phyloP scores from a whole-genome alignment of 371 early-diverging fungal genomes.

The Smittium culicis region DNA sequence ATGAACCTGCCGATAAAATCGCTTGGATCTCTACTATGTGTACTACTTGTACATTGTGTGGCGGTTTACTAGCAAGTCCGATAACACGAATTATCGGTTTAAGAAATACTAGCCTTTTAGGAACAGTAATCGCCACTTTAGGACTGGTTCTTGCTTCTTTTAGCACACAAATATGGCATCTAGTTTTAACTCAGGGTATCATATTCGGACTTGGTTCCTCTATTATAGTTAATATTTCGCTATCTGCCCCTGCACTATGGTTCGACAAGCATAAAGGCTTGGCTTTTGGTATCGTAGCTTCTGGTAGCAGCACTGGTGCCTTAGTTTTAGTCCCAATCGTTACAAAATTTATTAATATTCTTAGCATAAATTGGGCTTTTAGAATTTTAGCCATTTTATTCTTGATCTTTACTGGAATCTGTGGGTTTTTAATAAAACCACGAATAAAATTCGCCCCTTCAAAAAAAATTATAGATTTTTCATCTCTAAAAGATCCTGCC shows the following conservation, averaged over 20 bases:
- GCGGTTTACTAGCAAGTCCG: neutral
- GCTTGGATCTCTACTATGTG: slow-evolving; percentile 3
- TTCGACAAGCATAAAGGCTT: slow-evolving; percentile 40
- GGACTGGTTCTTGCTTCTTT: slow-evolving; percentile 49
- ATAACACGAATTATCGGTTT: slow-evolving; percentile 11
- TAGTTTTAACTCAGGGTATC: slow-evolving; percentile 52
- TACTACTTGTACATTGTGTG: neutral
- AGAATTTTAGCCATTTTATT: neutral
- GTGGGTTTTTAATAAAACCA: slow-evolving; percentile 33
- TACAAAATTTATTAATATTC: neutral
- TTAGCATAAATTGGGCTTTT: slow-evolving; percentile 1
- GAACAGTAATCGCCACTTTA: slow-evolving; percentile 32
- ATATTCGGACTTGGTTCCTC: slow-evolving; percentile 55
- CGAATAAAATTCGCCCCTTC: neutral
- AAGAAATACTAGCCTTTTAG: slow-evolving; percentile 10
- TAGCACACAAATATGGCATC: slow-evolving; percentile 47
- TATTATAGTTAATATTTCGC: slow-evolving; percentile 25
- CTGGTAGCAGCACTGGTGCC: slow-evolving; percentile 1
- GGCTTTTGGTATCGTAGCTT: slow-evolving; percentile 5
- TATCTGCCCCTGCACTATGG: slow-evolving; percentile 57
- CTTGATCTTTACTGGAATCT: slow-evolving; percentile 19
- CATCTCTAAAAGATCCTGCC: neutral
- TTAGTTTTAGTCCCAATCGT: slow-evolving; percentile 3
- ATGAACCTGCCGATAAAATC: neutral
- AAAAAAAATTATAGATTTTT: neutral